Evolutionary conservation across 805 yeast genomes (phyloP).

Genomic region (Ogataea trehalophila): DNA sequence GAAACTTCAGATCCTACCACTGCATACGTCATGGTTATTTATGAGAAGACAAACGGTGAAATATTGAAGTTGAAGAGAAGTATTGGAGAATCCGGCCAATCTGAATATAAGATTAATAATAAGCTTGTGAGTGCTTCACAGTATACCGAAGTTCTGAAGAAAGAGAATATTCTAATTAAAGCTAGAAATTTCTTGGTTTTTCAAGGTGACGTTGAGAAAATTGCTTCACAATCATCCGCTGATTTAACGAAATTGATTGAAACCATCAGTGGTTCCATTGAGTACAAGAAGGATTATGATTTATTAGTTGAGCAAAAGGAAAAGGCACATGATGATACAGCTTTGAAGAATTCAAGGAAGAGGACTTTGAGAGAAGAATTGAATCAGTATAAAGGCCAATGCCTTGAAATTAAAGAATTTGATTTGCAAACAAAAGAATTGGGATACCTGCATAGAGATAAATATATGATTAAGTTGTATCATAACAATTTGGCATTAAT

Average conservation of each 20-base stretch:
- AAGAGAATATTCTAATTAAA: slow-evolving; percentile 77
- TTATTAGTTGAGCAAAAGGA: slow-evolving; percentile 57
- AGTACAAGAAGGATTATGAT: slow-evolving; percentile 63
- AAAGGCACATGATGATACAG: slow-evolving; percentile 57
- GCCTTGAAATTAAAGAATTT: slow-evolving; percentile 64
- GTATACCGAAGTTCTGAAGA: slow-evolving; percentile 61
- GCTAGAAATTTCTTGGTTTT: slow-evolving; percentile 91
- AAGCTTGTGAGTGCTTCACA: slow-evolving; percentile 55
- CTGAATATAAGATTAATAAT: slow-evolving; percentile 65
- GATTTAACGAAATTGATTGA: slow-evolving; percentile 76
- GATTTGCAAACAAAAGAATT: slow-evolving; percentile 50
- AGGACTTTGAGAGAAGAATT: slow-evolving; percentile 69
- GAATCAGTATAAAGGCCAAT: slow-evolving; percentile 72
- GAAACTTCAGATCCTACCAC: slow-evolving; percentile 35
- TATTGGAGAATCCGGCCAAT: slow-evolving; percentile 52
- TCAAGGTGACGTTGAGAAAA: slow-evolving; percentile 94
- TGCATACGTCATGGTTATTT: slow-evolving; percentile 77
- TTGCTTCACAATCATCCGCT: slow-evolving; percentile 79
- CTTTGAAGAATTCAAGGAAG: slow-evolving; percentile 60
- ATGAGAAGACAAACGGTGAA: slow-evolving; percentile 59
- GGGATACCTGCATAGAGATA: slow-evolving; percentile 39
- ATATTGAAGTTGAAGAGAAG: slow-evolving; percentile 58
- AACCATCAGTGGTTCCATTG: slow-evolving; percentile 76
- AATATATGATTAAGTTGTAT: slow-evolving; percentile 59
- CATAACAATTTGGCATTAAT: slow-evolving; percentile 46